phyloP scores from a whole-genome alignment of 1,284 basidiomycete species.

The Ganoderma leucocontextum region DNA sequence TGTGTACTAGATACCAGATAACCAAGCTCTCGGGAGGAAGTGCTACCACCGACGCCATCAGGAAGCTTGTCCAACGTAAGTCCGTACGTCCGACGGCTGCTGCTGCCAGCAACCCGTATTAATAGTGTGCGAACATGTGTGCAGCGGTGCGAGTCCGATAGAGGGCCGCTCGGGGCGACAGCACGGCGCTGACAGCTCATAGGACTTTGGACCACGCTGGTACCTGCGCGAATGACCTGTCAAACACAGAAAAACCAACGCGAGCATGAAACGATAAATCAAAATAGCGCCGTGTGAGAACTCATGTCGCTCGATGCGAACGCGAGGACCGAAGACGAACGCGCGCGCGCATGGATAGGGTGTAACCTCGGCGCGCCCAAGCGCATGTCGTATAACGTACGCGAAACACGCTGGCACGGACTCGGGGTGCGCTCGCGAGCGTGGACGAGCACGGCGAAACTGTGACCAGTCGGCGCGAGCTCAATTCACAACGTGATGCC shows the following conservation, averaged over 20 bases:
- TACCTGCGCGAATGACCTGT: not conserved
- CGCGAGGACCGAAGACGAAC: not conserved
- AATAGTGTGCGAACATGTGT: slow-evolving; percentile 6
- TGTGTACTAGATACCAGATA: not conserved
- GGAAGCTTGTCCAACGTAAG: slow-evolving; percentile 10
- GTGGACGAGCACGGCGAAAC: slow-evolving; percentile 3
- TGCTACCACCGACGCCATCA: not conserved
- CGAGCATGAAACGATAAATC: not conserved
- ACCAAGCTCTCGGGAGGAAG: slow-evolving; percentile 5
- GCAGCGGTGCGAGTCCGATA: not conserved
- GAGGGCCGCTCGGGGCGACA: slow-evolving; percentile 6
- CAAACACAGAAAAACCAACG: not conserved
- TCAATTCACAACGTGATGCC: not conserved
- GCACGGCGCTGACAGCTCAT: not conserved
- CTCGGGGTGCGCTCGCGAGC: not conserved
- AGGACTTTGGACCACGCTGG: not conserved
- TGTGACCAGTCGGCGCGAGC: slow-evolving; percentile 2
- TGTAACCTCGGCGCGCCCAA: slow-evolving; percentile 7
- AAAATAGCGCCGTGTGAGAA: slow-evolving; percentile 11
- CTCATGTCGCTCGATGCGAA: slow-evolving; percentile 5
- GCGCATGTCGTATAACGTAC: not conserved
- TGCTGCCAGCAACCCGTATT: not conserved
- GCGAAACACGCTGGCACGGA: not conserved
- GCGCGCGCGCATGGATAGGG: slow-evolving; percentile 5
- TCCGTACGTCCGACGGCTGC: slow-evolving; percentile 3